Conservation (phyloP, 306 rosid species). For the Fagus sylvatica region DNA sequence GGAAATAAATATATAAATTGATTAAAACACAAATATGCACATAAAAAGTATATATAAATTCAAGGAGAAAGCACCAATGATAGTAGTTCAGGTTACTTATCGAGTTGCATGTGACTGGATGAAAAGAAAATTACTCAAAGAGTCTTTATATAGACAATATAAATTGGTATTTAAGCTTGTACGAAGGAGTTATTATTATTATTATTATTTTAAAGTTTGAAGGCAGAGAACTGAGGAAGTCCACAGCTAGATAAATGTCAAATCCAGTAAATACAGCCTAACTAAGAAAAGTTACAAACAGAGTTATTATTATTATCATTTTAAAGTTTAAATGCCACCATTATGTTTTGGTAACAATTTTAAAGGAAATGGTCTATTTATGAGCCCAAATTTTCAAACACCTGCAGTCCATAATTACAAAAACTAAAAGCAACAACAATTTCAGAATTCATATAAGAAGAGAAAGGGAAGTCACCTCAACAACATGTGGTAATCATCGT, state of each 20-base stretch:
- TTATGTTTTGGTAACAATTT: not conserved
- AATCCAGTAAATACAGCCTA: not conserved
- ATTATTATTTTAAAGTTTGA: not conserved
- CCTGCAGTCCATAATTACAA: not conserved
- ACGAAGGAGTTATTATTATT: not conserved
- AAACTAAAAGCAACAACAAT: not conserved
- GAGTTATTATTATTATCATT: not conserved
- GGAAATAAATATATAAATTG: conserved; percentile 4
- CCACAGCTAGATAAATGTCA: not conserved
- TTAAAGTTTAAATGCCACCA: not conserved
- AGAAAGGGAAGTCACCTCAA: conserved; percentile 52
- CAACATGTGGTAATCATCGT: conserved; percentile 79
- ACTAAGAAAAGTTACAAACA: not conserved
- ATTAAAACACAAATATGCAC: not conserved
- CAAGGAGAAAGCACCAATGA: not conserved
- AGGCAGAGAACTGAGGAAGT: not conserved
- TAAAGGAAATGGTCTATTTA: not conserved
- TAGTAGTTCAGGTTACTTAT: not conserved
- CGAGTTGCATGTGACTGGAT: not conserved
- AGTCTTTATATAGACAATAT: not conserved
- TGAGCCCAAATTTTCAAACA: not conserved
- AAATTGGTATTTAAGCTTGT: not conserved
- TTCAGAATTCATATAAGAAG: not conserved
- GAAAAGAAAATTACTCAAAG: not conserved
- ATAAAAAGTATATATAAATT: not conserved